A percentile compares a stretch with the other conserved stretches of the same genome.
These are phyloP conservation scores for Pterulicium gracile DNA, from an alignment of 1,284 basidiomycete species.

Conservation along the genomic window DNA sequence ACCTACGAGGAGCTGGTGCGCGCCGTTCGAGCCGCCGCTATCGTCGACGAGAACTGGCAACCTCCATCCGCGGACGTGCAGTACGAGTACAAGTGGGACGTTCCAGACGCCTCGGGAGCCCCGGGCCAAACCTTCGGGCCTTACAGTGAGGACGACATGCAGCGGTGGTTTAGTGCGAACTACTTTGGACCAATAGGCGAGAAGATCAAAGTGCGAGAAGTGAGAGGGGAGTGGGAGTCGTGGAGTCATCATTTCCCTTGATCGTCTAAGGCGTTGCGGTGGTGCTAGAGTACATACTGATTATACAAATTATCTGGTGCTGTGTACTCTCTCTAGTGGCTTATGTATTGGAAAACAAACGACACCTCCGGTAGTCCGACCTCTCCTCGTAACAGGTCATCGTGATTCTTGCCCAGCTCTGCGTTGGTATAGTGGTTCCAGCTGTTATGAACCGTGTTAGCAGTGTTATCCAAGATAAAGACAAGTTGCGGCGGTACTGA, in stretches of 20 bases:
- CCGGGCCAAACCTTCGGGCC: conserved; percentile 60
- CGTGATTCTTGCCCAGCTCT: conserved; percentile 87
- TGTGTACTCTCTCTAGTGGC: conserved; percentile 36
- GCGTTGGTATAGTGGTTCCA: conserved; percentile 96
- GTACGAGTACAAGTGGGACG: conserved; percentile 74
- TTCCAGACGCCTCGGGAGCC: conserved; percentile 31
- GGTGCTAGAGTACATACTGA: too few species aligned
- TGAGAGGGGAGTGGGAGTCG: conserved; percentile 56
- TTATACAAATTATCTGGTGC: conserved; percentile 13
- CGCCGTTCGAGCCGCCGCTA: conserved; percentile 56
- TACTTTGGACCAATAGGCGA: conserved; percentile 70
- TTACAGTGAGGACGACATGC: conserved; percentile 66
- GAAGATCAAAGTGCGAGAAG: conserved; percentile 56
- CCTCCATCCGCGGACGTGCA: conserved; percentile 67
- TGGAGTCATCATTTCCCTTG: conserved; percentile 55
- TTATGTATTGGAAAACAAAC: conserved; percentile 89
- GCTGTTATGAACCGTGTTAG: conserved; percentile 35
- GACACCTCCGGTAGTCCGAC: conserved; percentile 78
- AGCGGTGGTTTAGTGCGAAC: conserved; percentile 59
- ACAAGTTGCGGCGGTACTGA: conserved; percentile 34
- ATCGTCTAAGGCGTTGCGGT: conserved; percentile 12
- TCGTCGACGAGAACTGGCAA: conserved; percentile 57
- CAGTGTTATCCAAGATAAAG: background rate
- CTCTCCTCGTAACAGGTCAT: conserved; percentile 91
- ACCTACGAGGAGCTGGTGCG: conserved; percentile 78